Conservation (phyloP, 768 basidiomycete genomes). For the Trametes gibbosa region DNA sequence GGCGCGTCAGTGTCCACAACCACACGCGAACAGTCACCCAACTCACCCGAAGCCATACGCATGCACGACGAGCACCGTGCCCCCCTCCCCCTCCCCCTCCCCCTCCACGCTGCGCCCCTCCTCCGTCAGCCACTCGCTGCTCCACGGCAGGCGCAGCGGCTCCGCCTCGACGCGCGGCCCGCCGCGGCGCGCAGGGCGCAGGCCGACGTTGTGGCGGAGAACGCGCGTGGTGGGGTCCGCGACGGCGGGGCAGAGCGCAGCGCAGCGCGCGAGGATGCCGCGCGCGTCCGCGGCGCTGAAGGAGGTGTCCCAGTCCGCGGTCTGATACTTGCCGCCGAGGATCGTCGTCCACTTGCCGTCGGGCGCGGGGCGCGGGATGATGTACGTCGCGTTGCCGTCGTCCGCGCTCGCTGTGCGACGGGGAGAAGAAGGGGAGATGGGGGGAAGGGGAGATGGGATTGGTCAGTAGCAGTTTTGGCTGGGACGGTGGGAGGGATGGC, state of each 20-base stretch:
- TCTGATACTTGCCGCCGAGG: slow-evolving; percentile 56
- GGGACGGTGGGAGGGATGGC: neutral
- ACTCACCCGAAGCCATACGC: slow-evolving; percentile 62
- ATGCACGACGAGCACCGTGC: slow-evolving; percentile 42
- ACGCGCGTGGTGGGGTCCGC: slow-evolving; percentile 39
- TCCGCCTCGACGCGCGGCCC: slow-evolving; percentile 58
- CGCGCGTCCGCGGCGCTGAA: slow-evolving; percentile 39
- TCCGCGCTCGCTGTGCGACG: neutral
- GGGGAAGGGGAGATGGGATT: neutral
- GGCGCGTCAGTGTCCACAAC: too few relatives aligned
- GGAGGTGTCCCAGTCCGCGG: slow-evolving; percentile 50
- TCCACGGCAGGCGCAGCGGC: slow-evolving; percentile 35
- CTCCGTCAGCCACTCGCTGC: slow-evolving; percentile 21
- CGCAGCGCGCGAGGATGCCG: slow-evolving; percentile 47
- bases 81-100: slow-evolving; percentile 21
- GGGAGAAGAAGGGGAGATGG: neutral
- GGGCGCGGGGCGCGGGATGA: slow-evolving; percentile 58
- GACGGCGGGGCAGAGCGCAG: slow-evolving; percentile 37
- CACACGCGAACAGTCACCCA: too few relatives aligned
- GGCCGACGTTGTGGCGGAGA: slow-evolving; percentile 53
- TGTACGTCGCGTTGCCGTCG: slow-evolving; percentile 43
- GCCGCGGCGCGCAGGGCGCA: slow-evolving; percentile 53
- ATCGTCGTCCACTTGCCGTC: slow-evolving; percentile 39
- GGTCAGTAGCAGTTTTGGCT: neutral
- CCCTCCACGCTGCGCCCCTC: slow-evolving; percentile 24